These are phyloP conservation scores for Mycosphaerelloides madeirae DNA, from an alignment of 2,329 filamentous ascomycete genomes.

Conservation along the genomic window DNA sequence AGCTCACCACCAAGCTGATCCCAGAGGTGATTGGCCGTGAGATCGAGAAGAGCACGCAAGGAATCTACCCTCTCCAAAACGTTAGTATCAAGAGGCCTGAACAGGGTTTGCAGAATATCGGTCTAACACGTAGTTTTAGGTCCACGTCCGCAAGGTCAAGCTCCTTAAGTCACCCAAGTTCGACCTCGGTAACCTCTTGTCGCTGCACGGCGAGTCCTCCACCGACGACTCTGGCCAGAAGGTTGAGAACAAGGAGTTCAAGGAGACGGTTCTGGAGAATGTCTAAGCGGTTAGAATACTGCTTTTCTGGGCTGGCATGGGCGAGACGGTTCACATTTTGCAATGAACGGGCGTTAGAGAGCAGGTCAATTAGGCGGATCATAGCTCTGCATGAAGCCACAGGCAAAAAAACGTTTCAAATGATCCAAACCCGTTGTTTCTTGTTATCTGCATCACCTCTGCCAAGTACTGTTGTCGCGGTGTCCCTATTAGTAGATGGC, in stretches of 20 bases:
- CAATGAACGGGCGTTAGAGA: slow-evolving; percentile 25
- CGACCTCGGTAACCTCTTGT: slow-evolving; percentile 92
- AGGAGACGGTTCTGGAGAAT: slow-evolving; percentile 90
- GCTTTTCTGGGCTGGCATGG: slow-evolving; percentile 20
- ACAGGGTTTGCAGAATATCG: neutral
- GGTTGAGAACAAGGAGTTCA: slow-evolving; percentile 91
- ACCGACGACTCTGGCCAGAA: slow-evolving; percentile 97
- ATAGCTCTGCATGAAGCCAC: slow-evolving; percentile 23
- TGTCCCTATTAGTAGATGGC: no score
- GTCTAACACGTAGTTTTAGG: slow-evolving; percentile 49
- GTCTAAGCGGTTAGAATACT: slow-evolving; percentile 59
- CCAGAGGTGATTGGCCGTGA: slow-evolving; percentile 98
- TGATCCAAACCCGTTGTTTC: no score
- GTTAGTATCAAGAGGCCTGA: slow-evolving; percentile 51
- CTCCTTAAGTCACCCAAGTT: slow-evolving; percentile 98
- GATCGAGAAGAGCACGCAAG: slow-evolving; percentile 99
- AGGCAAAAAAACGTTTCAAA: slow-evolving; percentile 24
- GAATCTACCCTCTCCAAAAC: slow-evolving; percentile 99
- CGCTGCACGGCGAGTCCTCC: slow-evolving; percentile 94
- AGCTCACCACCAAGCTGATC: slow-evolving; percentile 98
- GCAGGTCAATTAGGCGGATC: slow-evolving; percentile 19
- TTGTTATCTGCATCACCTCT: slow-evolving; percentile 5
- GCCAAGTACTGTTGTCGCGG: neutral
- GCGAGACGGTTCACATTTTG: slow-evolving; percentile 24
- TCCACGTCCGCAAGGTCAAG: slow-evolving; percentile 99